Evolutionary conservation across 768 basidiomycete genomes (phyloP).

Genomic region (Inosperma sp.): DNA sequence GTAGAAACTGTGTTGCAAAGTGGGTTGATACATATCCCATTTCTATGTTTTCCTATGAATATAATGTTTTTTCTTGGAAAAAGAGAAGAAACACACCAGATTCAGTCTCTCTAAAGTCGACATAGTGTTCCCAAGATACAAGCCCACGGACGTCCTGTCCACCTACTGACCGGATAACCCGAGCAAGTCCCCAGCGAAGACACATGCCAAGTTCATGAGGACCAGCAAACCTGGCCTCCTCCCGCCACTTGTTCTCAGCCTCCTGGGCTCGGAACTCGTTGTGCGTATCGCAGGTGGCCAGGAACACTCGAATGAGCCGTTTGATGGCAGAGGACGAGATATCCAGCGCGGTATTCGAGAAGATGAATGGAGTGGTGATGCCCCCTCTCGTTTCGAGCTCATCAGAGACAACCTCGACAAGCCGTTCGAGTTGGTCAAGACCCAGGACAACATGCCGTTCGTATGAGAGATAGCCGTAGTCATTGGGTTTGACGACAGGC

Average conservation of each 20-base stretch:
- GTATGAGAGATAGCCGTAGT: constrained; percentile 73
- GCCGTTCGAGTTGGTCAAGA: constrained; percentile 64
- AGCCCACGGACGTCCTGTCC: constrained; percentile 79
- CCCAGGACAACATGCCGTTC: constrained; percentile 71
- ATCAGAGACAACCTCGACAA: constrained; percentile 65
- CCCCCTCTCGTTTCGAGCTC: constrained; percentile 72
- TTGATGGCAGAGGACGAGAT: constrained; percentile 70
- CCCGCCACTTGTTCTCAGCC: constrained; percentile 59
- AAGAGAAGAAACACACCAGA: constrained; percentile 48
- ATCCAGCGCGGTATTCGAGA: constrained; percentile 85
- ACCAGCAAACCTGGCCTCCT: constrained; percentile 80
- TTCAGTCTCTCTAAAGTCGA: constrained; percentile 79
- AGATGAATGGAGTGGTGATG: constrained; percentile 87
- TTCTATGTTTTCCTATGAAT: no score
- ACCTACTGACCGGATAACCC: constrained; percentile 66
- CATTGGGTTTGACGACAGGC: constrained; percentile 33
- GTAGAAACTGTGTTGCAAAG: constrained; percentile 61
- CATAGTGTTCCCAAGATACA: constrained; percentile 80
- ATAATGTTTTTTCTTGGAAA: no score
- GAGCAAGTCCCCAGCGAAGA: constrained; percentile 86
- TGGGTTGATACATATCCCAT: constrained; percentile 65
- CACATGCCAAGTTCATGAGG: constrained; percentile 90
- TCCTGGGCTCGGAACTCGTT: constrained; percentile 30
- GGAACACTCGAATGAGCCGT: constrained; percentile 74
- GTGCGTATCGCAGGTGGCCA: constrained; percentile 51